These are phyloP conservation scores for Pseudozyma pruni DNA, from an alignment of 1,284 basidiomycete species.

Conservation along the genomic window DNA sequence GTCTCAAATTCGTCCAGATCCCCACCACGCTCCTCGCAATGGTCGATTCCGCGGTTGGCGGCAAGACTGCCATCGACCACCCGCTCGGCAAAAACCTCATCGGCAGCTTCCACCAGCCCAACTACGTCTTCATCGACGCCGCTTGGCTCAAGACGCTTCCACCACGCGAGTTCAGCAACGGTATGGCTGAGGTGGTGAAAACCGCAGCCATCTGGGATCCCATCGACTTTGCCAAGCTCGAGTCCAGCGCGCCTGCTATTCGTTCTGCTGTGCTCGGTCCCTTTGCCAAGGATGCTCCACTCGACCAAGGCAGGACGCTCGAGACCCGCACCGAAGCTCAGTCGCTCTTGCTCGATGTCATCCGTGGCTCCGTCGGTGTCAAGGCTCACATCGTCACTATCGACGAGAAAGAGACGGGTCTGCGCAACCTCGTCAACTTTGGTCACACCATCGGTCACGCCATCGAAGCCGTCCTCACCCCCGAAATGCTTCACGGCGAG, in stretches of 20 bases:
- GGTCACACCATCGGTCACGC: constrained; percentile 67
- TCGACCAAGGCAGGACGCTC: constrained; percentile 58
- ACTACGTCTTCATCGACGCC: constrained; percentile 96
- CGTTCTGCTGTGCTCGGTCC: constrained; percentile 62
- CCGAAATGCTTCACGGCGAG: constrained; percentile 66
- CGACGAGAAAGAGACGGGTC: constrained; percentile 67
- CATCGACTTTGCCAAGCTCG: constrained; percentile 66
- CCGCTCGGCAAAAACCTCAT: constrained; percentile 97
- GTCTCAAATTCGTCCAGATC: constrained; percentile 92
- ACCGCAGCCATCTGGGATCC: constrained; percentile 68
- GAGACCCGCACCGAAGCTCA: constrained; percentile 60
- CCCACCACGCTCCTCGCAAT: constrained; percentile 96
- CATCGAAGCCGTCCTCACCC: constrained; percentile 67
- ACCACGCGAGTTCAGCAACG: constrained; percentile 91
- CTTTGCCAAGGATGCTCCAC: constrained; percentile 39
- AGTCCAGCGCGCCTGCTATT: constrained; percentile 61
- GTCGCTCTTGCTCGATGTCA: constrained; percentile 66
- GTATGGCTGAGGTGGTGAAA: constrained; percentile 96
- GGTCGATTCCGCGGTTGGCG: constrained; percentile 97
- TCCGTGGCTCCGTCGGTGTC: constrained; percentile 66
- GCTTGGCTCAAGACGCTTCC: constrained; percentile 95
- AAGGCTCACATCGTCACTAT: constrained; percentile 67
- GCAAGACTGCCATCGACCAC: constrained; percentile 98
- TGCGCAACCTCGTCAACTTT: constrained; percentile 68
- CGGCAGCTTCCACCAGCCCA: constrained; percentile 97